Evolutionary conservation across 2,329 filamentous ascomycete species (phyloP).

Genomic region (Exophiala phaeomuriformis): DNA sequence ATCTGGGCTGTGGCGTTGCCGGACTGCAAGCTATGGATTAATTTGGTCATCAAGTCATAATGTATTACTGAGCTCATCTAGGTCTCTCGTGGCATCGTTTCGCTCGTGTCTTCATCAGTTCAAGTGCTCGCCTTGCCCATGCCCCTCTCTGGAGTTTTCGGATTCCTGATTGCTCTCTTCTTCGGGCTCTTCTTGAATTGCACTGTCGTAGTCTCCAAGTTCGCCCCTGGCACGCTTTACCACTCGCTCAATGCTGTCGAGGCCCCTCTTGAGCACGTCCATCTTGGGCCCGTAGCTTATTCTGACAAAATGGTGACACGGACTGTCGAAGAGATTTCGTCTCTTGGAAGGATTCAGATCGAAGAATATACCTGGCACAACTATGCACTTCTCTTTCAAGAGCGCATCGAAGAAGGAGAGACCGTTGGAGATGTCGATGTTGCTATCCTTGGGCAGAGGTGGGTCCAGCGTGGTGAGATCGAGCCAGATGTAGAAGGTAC

Average conservation of each 20-base stretch:
- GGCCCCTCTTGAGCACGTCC: slow-evolving; percentile 67
- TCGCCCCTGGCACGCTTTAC: slow-evolving; percentile 46
- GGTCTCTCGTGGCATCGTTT: no score
- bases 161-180: slow-evolving; percentile 7
- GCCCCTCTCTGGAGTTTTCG: slow-evolving; percentile 2
- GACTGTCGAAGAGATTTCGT: slow-evolving; percentile 85
- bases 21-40: not conserved
- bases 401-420: slow-evolving; percentile 96
- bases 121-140: slow-evolving; percentile 8
- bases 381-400: slow-evolving; percentile 87
- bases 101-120: not conserved
- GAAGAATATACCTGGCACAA: slow-evolving; percentile 96
- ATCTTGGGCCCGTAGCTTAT: slow-evolving; percentile 73
- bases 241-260: slow-evolving; percentile 78
- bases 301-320: slow-evolving; percentile 86
- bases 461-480: slow-evolving; percentile 47
- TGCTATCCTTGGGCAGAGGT: slow-evolving; percentile 51
- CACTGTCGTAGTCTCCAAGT: slow-evolving; percentile 13
- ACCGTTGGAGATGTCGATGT: slow-evolving; percentile 72
- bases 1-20: not conserved
- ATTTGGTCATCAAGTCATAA: slow-evolving; percentile 4
- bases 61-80: not conserved
- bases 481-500: slow-evolving; percentile 88
- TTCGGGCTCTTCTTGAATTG: slow-evolving; percentile 20
- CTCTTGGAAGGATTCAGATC: slow-evolving; percentile 86